Evolutionary conservation across 352 stramenopile genomes (phyloP).

Genomic region (Phytopythium boreale): DNA sequence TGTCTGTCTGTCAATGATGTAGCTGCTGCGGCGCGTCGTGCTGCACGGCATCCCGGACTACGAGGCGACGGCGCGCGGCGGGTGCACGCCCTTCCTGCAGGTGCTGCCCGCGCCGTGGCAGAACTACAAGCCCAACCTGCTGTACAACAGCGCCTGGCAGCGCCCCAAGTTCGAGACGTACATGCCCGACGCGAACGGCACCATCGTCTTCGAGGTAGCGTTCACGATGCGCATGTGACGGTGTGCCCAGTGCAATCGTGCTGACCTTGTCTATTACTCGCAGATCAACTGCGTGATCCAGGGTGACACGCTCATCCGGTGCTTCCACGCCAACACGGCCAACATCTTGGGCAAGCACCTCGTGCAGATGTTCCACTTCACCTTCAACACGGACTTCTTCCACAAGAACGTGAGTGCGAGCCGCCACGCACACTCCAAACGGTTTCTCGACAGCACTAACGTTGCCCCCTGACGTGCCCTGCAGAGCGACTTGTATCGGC

Average conservation of each 20-base stretch:
- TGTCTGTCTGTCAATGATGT: too few relatives aligned
- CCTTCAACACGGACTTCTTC: conserved; percentile 82
- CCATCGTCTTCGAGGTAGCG: conserved; percentile 54
- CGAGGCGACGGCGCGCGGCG: conserved; percentile 52
- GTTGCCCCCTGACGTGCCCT: not conserved
- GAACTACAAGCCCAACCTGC: conserved; percentile 43
- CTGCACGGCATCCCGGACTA: conserved; percentile 79
- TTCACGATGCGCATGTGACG: not conserved
- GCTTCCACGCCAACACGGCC: conserved; percentile 70
- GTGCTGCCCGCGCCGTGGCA: conserved; percentile 62
- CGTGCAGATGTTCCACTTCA: conserved; percentile 85
- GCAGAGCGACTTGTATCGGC: conserved; percentile 43
- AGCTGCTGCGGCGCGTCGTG: conserved; percentile 49
- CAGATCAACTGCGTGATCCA: conserved; percentile 73
- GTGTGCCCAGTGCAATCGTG: too few relatives aligned
- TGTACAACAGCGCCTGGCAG: conserved; percentile 78
- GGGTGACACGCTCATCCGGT: conserved; percentile 63
- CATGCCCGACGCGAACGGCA: conserved; percentile 39
- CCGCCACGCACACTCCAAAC: not conserved
- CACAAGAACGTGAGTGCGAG: conserved; percentile 50
- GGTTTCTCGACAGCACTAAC: not conserved
- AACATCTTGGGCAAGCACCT: conserved; percentile 79
- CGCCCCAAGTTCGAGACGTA: conserved; percentile 62
- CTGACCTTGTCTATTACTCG: not conserved
- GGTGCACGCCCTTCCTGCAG: conserved; percentile 63